Evolutionary conservation across 495 filamentous ascomycete genomes (phyloP), one percentile per base, ranked within the genome.

Genomic region (Chaetomium cochliodes): DNA sequence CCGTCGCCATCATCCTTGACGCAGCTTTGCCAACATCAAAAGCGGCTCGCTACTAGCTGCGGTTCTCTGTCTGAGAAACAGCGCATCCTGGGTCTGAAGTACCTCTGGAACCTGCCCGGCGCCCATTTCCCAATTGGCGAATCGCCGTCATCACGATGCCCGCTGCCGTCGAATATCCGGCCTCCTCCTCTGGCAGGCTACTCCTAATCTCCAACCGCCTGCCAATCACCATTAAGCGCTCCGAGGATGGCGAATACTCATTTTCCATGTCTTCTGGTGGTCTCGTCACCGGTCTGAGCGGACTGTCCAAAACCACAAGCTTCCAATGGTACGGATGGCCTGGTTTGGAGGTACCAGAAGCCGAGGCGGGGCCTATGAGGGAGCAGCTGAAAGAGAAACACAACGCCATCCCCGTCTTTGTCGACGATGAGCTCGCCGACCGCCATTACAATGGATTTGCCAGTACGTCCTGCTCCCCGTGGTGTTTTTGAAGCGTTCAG

Each of bases 241-340:
- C 87, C 41, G 90, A 96, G 42, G 90, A 93, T 80, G 80, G 80
- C 50, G 77, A 76, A 57, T 98, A 96, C 77, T 84, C 87, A 66
- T 96, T 96, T 76, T 90, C 87, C 74, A 96, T 96, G 90, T 97
- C 93, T 16, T 97, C 93, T 8, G 93, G 93, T 61, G 93, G 93
- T 16, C 84, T 98, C 44, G 92, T 98, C 59, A 96, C 89, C 44
- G 94, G 93, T 1, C 76, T 98, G 59, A 92, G 89, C 66, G 94
- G 93, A 22, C 77, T 98, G 67, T 89, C 90, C 67, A 97, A 96
- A 75, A 86, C 90, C 9, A 96, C 92, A 13, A 93, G 87, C 50
- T 97, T 97, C 79, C 88, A 92, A 74, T 98, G 94, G 93, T 97
- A 97, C 75, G 93, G 93, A 64, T 98, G 94, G 94, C 92, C 93